Base-by-base conservation (phyloP, 805 yeast species). In the Candida chilensis region DNA sequence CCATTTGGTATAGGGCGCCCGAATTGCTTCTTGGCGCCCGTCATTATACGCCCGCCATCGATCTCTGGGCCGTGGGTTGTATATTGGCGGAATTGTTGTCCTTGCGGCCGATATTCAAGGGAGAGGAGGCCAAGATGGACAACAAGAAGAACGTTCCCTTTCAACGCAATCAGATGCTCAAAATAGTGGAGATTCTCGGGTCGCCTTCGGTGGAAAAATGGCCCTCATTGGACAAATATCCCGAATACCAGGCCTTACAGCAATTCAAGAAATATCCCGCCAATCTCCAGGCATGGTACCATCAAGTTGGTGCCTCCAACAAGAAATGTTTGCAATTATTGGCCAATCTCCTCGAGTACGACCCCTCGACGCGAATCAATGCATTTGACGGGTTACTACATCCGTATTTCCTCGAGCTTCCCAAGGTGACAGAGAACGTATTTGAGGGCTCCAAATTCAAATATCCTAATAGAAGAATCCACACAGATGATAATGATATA, bases 1-100 rank as follows among this genome's bases (percentile, higher is more conserved):
- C 97, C 1, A 88, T 88, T 34, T 88, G 97, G 97, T 88, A 88
- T 50, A 65, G 97, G 41, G 95, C 96, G 0, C 96, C 96, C 0
- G 97, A 88, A 47, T 60, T 88, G 22, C 57, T 88, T 20, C 54
- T 88, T n/a, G 96, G 96, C 0, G 86, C 94, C 2, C 65, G 95
- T 24, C 95, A 88, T 55, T 88, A 88, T 48, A 80, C 96, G 0
- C 88, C 95, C 1, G 87, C 95, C 0, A 78, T 92, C 29, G 95
- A 92, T 57, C 52, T 84, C 20, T 88, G 97, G 97, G 95, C 97
- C 0, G 85, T 84, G 4, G 97, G 97, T 0, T 88, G 96, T 51
- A 88, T 88, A 4, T 60, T 90, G 41, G 97, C 96, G 0, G 99
- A 92, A 49, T 58, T 92, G 30, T 60, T 92, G 10, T 84, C 95